Evolutionary conservation across 768 basidiomycete species (phyloP).

Genomic region (Tulasnella sp.): DNA sequence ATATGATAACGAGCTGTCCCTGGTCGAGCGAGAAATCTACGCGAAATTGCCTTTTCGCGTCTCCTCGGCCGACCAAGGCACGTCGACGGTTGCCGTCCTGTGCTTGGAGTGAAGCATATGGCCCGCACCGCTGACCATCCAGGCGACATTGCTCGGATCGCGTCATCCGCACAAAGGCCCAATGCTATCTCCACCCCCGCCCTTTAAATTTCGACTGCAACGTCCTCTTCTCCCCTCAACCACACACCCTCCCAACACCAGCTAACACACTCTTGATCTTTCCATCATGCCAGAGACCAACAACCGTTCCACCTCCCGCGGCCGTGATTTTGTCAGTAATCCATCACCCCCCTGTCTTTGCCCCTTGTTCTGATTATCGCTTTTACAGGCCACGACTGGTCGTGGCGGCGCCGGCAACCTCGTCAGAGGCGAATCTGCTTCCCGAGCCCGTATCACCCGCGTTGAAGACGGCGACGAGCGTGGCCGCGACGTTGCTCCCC

Average conservation of each 20-base stretch:
- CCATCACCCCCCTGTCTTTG: not conserved
- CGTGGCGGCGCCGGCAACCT: slow-evolving; percentile 25
- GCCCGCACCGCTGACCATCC: no score
- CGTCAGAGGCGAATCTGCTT: slow-evolving; percentile 8
- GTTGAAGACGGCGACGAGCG: slow-evolving; percentile 40
- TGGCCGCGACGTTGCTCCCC: slow-evolving; percentile 42
- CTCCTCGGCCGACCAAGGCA: no score
- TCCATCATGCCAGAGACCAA: not conserved
- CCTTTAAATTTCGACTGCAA: slow-evolving; percentile 2
- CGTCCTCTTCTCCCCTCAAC: no score
- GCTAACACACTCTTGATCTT: not conserved
- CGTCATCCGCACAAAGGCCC: slow-evolving; percentile 5
- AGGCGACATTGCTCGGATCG: no score
- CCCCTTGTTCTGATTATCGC: not conserved
- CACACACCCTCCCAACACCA: no score
- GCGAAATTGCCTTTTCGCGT: no score
- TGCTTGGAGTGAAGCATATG: no score
- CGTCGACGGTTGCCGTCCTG: no score
- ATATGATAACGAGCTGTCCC: no score
- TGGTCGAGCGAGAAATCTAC: no score
- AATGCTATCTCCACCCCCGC: not conserved
- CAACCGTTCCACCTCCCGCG: slow-evolving; percentile 42
- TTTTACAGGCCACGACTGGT: slow-evolving; percentile 41
- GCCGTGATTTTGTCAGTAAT: slow-evolving; percentile 45
- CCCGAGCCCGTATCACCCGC: not conserved